phyloP scores from a whole-genome alignment of 495 filamentous ascomycete genomes.

The Hypoxylon subgilvum region DNA sequence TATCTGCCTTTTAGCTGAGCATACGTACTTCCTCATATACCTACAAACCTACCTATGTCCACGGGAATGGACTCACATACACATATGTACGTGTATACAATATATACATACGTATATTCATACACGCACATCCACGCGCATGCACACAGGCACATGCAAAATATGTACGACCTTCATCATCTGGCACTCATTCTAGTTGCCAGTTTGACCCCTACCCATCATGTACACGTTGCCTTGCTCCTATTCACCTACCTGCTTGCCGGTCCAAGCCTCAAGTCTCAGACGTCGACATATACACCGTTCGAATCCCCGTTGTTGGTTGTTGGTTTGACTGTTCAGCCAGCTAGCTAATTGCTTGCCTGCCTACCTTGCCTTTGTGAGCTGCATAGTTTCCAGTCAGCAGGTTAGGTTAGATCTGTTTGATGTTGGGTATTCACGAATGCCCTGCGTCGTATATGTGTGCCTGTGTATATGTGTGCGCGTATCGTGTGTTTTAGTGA shows the following conservation, averaged over 20 bases:
- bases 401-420: constrained; percentile 30
- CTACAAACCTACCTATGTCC: too few relatives aligned
- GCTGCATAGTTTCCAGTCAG: constrained; percentile 13
- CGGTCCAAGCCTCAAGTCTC: too few relatives aligned
- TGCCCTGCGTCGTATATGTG: not conserved
- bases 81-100: not conserved
- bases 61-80: too few relatives aligned
- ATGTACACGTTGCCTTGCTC: constrained; percentile 1
- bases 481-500: constrained; percentile 14
- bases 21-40: constrained; percentile 5
- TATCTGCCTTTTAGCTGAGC: too few relatives aligned
- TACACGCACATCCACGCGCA: not conserved
- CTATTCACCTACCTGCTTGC: too few relatives aligned
- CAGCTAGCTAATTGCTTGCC: constrained; percentile 14
- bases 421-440: constrained; percentile 3
- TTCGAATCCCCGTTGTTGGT: too few relatives aligned
- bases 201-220: constrained; percentile 4
- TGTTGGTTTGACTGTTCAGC: not conserved
- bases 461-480: not conserved
- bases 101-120: not conserved
- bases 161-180: constrained; percentile 4
- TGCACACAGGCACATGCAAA: constrained; percentile 1
- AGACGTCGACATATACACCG: too few relatives aligned
- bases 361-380: constrained; percentile 1
- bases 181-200: not conserved